These are phyloP conservation scores for Ophiostoma ips DNA, from an alignment of 2,329 filamentous ascomycete species.

Conservation along the genomic window DNA sequence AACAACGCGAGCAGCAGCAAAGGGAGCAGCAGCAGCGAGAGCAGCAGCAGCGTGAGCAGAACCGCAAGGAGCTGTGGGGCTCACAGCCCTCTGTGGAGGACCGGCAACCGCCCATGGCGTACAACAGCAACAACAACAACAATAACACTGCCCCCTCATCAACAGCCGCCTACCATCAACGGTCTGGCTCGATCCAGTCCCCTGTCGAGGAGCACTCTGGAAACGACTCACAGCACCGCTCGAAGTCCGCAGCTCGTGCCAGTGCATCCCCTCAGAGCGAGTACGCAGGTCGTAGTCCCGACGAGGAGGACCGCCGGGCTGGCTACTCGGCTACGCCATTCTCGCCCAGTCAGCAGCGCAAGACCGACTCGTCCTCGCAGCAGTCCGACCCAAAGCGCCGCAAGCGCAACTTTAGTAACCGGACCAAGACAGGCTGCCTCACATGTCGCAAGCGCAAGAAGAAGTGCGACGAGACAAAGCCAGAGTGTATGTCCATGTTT, in stretches of 20 bases:
- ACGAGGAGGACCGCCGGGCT: conserved; percentile 36
- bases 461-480: conserved; percentile 92
- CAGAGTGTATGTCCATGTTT: conserved; percentile 57
- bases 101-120: conserved; percentile 31
- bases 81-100: conserved; percentile 33
- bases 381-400: conserved; percentile 54
- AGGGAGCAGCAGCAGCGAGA: conserved; percentile 7
- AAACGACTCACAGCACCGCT: conserved; percentile 22
- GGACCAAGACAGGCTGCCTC: conserved; percentile 90
- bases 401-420: conserved; percentile 79
- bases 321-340: conserved; percentile 24
- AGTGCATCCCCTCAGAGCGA: conserved; percentile 33
- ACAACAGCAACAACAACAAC: too few species aligned
- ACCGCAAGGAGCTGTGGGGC: conserved; percentile 36
- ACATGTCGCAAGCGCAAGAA: conserved; percentile 89
- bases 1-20: conserved; percentile 6
- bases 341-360: conserved; percentile 30
- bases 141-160: conserved; percentile 21
- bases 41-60: conserved; percentile 14
- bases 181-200: conserved; percentile 29
- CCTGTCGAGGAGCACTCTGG: conserved; percentile 33
- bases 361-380: conserved; percentile 28
- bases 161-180: conserved; percentile 24
- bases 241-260: conserved; percentile 12
- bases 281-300: conserved; percentile 39